phyloP scores from a whole-genome alignment of 306 rosid species.

The Medicago lupulina region DNA sequence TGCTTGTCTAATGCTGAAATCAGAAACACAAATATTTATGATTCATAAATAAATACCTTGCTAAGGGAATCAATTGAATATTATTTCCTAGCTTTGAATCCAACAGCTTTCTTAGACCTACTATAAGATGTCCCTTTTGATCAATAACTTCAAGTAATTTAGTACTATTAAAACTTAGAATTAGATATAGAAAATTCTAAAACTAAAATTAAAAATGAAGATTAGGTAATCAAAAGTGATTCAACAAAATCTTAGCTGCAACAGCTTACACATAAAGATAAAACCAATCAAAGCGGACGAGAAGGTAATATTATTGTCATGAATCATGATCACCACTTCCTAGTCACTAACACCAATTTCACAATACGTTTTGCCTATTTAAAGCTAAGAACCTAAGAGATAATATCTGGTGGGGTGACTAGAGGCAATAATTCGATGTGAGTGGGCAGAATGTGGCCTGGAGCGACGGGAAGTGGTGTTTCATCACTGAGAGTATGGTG shows the following conservation, averaged over 20 bases:
- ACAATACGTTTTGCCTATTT: no score
- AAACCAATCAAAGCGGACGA: no score
- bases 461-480: conserved; percentile 60
- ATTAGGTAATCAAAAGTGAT: no score
- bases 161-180: no score
- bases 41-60: conserved; percentile 52
- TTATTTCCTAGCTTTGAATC: conserved; percentile 82
- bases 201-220: no score
- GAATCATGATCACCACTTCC: no score
- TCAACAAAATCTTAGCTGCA: no score
- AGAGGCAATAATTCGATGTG: conserved; percentile 78
- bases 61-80: conserved; percentile 67
- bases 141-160: conserved; percentile 27
- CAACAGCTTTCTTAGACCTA: conserved; percentile 66
- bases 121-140: conserved; percentile 51
- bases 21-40: background rate
- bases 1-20: background rate
- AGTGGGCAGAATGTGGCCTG: conserved; percentile 63
- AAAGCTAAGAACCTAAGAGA: background rate
- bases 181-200: no score
- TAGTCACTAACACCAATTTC: no score
- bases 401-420: conserved; percentile 63
- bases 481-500: conserved; percentile 64
- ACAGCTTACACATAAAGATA: no score
- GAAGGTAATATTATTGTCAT: no score